These are phyloP conservation scores for Komagataella ulmi DNA, from an alignment of 805 yeast species.

Conservation along the genomic window DNA sequence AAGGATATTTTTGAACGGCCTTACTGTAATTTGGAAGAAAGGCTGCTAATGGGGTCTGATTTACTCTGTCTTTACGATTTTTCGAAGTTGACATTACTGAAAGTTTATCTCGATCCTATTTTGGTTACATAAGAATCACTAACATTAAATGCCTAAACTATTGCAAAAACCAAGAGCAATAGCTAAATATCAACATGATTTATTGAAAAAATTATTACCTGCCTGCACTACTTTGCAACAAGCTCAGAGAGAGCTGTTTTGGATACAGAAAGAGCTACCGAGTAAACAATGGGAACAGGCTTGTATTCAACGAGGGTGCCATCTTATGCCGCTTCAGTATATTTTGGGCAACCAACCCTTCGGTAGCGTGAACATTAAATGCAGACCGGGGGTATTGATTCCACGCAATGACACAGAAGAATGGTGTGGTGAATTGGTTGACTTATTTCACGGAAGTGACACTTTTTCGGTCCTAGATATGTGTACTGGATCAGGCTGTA, in stretches of 20 bases:
- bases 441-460: not conserved
- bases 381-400: slow-evolving; percentile 58
- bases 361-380: slow-evolving; percentile 47
- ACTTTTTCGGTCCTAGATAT: slow-evolving; percentile 39
- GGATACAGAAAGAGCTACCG: slow-evolving; percentile 54
- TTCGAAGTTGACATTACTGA: too few species aligned
- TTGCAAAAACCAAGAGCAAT: not conserved
- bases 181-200: not conserved
- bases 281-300: slow-evolving; percentile 34
- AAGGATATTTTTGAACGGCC: too few species aligned
- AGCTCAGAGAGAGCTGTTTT: slow-evolving; percentile 45
- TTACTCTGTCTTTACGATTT: too few species aligned
- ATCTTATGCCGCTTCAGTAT: slow-evolving; percentile 67
- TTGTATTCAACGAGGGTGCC: slow-evolving; percentile 30
- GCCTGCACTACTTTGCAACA: slow-evolving; percentile 7
- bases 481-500: slow-evolving; percentile 87
- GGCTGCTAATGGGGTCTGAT: too few species aligned
- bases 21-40: too few species aligned
- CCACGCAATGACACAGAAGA: slow-evolving; percentile 96
- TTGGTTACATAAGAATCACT: not conserved
- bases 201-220: not conserved
- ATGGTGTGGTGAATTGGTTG: slow-evolving; percentile 45
- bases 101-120: not conserved
- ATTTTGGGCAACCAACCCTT: slow-evolving; percentile 82
- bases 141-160: not conserved